Base-by-base conservation (phyloP, 1,284 basidiomycete species). In the Volvariella volvacea region DNA sequence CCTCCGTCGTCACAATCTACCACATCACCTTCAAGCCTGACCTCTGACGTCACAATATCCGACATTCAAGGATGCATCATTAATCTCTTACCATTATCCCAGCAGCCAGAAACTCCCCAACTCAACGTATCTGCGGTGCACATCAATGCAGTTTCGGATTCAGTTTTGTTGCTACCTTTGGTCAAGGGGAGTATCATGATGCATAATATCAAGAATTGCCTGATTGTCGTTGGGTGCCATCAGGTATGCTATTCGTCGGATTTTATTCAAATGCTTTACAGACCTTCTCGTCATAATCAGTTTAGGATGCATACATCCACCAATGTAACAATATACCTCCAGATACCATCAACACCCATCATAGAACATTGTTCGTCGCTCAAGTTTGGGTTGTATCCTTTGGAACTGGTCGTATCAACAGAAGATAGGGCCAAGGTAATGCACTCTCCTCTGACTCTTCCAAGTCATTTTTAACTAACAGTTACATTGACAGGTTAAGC, bases 301-400 rank as follows among this genome's bases (percentile, higher is more conserved):
- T 88, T 89, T 56, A 80, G 88, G 16, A 88, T 92, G 74, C 89
- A 92, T 55, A 68, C 71, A 4, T 88, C 86, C 0, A 67, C 58
- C 0, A 49, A 67, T 7, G 72, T 80, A 0, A 74, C 78, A 37
- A 73, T 89, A 3, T 78, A 82, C 50, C 69, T 92, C 2, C 63
- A 74, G 14, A 78, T 80, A 7, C 56, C 65, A 4, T 88, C 85
- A 1, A 77, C 80, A 44, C 87, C 88, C 0, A 72, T 88, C 57
- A 88, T 92, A 28, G 88, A 92, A 56, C 71, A 82, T 48, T 88
- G 79, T 53, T 65, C 66, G 0, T 51, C 54, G 1, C 73, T 91
- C 38, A 63, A 65, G 1, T 88, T 92, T 52, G 65, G 74, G 1
- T 50, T 58, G 0, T 89, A 87, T 56, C 84, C 85, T 4, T 41